These are phyloP conservation scores for Agrostemma githago DNA, from an alignment of 148 eudicot genomes.

Conservation along the genomic window DNA sequence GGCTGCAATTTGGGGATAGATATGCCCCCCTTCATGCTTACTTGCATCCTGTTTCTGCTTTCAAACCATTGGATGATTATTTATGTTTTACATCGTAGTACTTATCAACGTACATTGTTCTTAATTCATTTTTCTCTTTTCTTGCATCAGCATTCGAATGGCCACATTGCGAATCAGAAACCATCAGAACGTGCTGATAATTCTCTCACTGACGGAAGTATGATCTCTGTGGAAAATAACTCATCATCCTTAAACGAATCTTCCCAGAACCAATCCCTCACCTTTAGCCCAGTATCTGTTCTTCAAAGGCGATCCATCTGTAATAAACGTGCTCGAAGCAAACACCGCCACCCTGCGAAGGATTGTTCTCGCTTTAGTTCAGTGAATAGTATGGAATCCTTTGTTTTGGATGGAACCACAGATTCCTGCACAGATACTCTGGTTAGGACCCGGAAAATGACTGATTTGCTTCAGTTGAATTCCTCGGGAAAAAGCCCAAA, in stretches of 20 bases:
- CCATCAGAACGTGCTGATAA: conserved; percentile 6
- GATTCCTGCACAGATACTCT: not conserved
- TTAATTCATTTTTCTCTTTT: conserved; percentile 9
- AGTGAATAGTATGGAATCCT: conserved; percentile 8
- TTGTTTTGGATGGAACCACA: conserved; percentile 11
- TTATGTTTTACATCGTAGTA: too few species aligned
- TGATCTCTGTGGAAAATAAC: conserved; percentile 7
- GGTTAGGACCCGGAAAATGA: conserved; percentile 18
- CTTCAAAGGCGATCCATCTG: conserved; percentile 16
- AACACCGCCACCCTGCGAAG: conserved; percentile 6
- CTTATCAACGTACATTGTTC: not conserved
- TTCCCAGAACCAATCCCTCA: conserved; percentile 15
- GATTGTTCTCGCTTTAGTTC: not conserved
- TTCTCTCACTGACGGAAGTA: conserved; percentile 18
- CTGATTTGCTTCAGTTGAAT: conserved; percentile 22
- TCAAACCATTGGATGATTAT: too few species aligned
- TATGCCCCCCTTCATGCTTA: too few species aligned
- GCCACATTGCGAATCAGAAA: not conserved
- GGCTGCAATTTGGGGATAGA: too few species aligned
- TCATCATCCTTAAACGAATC: conserved; percentile 14
- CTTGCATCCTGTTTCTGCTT: not conserved
- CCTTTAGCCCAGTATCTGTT: conserved; percentile 25
- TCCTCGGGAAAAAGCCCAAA: not conserved
- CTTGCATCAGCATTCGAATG: conserved; percentile 13
- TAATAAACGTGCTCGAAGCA: conserved; percentile 7